Percentiles rank a stretch among this genome's conserved stretches.
phyloP scores from a whole-genome alignment of 176 grass and related monocot species.

The Alloteropsis semialata region DNA sequence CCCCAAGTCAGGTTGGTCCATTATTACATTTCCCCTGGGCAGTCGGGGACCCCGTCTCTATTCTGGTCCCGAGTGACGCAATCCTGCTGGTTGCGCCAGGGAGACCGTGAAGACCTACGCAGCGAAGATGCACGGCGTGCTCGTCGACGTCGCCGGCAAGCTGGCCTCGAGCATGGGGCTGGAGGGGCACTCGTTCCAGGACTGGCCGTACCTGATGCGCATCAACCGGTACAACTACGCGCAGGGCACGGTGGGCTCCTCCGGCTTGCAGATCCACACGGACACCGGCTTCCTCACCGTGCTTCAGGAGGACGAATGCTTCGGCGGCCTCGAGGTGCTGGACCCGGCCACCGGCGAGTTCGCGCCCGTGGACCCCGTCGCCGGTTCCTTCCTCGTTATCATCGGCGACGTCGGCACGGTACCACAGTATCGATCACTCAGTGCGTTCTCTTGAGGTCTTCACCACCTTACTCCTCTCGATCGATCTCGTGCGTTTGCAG shows the following conservation, averaged over 20 bases:
- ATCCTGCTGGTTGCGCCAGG: not conserved
- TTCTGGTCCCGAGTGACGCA: no score
- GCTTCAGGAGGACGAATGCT: conserved; percentile 79
- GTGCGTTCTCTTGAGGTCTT: not conserved
- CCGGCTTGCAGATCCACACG: conserved; percentile 74
- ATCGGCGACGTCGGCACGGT: conserved; percentile 81
- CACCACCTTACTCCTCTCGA: no score
- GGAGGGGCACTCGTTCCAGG: conserved; percentile 40
- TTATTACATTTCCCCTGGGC: no score
- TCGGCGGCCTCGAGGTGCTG: conserved; percentile 80
- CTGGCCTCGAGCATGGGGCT: conserved; percentile 60
- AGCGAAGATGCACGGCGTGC: conserved; percentile 46
- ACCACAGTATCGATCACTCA: not conserved
- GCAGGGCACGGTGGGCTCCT: conserved; percentile 53
- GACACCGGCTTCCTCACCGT: conserved; percentile 81
- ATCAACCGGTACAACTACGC: conserved; percentile 89
- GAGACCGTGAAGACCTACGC: conserved; percentile 54
- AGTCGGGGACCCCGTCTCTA: no score
- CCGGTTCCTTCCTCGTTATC: conserved; percentile 70
- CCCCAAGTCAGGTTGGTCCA: conserved; percentile 43
- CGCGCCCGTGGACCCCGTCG: conserved; percentile 44
- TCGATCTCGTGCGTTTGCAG: conserved; percentile 24
- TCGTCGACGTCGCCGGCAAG: conserved; percentile 53
- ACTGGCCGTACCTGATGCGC: conserved; percentile 76
- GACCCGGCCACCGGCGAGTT: conserved; percentile 47